Percentiles rank a stretch among this genome's conserved stretches.
Conservation (phyloP, 1,284 basidiomycete genomes). For the Ustilago nuda region DNA sequence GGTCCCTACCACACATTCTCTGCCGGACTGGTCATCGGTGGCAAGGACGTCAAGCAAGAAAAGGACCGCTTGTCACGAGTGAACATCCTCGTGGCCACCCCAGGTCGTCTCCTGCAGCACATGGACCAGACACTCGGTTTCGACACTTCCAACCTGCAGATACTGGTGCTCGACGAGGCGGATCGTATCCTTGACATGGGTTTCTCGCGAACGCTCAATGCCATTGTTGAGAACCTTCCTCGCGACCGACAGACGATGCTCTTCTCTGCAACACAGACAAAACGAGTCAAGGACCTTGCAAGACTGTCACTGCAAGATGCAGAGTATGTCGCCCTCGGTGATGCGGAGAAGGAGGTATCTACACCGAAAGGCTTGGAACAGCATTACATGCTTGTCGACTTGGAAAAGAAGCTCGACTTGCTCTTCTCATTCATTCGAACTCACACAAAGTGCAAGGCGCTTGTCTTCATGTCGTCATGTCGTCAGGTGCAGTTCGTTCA, state of each 20-base stretch:
- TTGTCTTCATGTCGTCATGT: constrained; percentile 94
- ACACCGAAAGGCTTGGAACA: constrained; percentile 84
- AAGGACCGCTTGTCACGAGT: constrained; percentile 81
- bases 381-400: constrained; percentile 84
- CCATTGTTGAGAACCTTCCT: constrained; percentile 84
- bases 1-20: constrained; percentile 92
- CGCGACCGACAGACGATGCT: constrained; percentile 81
- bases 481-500: constrained; percentile 91
- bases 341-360: constrained; percentile 66
- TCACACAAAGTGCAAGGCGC: constrained; percentile 89
- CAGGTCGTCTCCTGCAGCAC: constrained; percentile 93
- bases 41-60: constrained; percentile 95
- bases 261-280: constrained; percentile 96
- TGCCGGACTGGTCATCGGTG: constrained; percentile 94
- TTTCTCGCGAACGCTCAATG: constrained; percentile 87
- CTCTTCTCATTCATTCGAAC: constrained; percentile 96
- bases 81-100: constrained; percentile 98
- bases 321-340: constrained; percentile 75
- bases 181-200: constrained; percentile 97
- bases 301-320: constrained; percentile 89
- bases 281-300: constrained; percentile 88
- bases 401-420: constrained; percentile 89
- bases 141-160: constrained; percentile 86
- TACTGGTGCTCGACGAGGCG: constrained; percentile 96
- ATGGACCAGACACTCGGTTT: constrained; percentile 98